Base-by-base conservation (phyloP, 2,329 filamentous ascomycete species). In the Alternaria burnsii region DNA sequence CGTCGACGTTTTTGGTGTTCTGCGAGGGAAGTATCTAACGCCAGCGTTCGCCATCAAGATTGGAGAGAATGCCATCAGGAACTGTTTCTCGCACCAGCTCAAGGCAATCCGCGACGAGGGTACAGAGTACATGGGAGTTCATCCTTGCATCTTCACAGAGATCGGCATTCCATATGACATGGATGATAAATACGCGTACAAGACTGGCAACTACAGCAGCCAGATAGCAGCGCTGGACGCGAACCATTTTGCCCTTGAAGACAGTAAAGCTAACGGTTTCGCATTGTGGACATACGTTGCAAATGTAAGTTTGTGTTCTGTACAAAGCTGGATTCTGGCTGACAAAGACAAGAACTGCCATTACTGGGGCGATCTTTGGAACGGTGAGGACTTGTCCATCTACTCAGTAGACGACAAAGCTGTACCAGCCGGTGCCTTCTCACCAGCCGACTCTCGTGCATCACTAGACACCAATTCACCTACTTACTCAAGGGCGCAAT, bases 121-220 rank as follows among this genome's bases (percentile, higher is more conserved):
- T 0, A 81, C 91, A n/a, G 90, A 97, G 56, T 89, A 93, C 60
- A 92, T 93, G 83, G 95, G 95, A 20, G 88, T 91, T 22, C 94
- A 96, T 70, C 95, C 95, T 0, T 93, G 93, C 69, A 81, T 99
- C 5, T 88, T 97, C 77, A 96, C 93, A 0, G 95, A 99, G 76
- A 98, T 98, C 72, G 95, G 95, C 8, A 97, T 99, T 59, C 95
- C 95, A 0, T 99, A 97, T 75, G 95, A 99, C 75, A 98, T 99
- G 96, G 94, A 99, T 73, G 89, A 97, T 67, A 94, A 97, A 79
- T 85, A 95, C 73, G 95, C 95, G 1, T 99, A 99, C 81, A 92
- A 93, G 79, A 97, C 93, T 6, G 95, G 96, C 8, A 92, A 99
- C 78, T 99, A 97, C 79, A 90, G 91, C 44, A 97, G 92, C 71